Base-by-base conservation (phyloP, 148 eudicot genomes). In the Rhododendron kiyosumense region DNA sequence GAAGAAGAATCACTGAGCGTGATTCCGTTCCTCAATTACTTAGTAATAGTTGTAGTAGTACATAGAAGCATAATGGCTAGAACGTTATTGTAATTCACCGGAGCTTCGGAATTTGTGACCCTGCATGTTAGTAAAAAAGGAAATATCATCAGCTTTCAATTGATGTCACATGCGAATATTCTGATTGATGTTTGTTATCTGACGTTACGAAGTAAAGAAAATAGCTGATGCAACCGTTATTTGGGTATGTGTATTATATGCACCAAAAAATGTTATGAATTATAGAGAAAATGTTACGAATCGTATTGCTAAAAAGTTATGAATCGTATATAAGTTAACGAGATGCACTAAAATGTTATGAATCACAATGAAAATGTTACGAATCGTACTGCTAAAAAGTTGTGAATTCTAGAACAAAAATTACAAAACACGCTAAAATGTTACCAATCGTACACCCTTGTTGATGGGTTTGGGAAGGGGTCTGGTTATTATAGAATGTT, bases 41-140 rank as follows among this genome's bases (percentile, higher is more conserved):
- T 82, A 54, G 36, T 30, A 17, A 14, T 24, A 74, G 22, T 18
- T 15, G 22, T 54, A 54, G 22, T 17, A 54, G 61, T 83, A 5
- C 5, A 3, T 13, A 45, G 54, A 79, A 71, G 46, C 69, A 84
- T 89, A 78, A 9, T 8, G n/a, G 81, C 63, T 81, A 28, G 77
- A 20, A 52, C 45, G 13, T 46, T 32, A n/a, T 59, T 14, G 43
- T 18, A 38, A 63, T 81, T 85, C 88, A 85, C 38, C 46, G 83
- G 41, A 85, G 89, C 91, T 87, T 86, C 78, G 79, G 90, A 86
- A 87, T 87, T 89, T 78, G 65, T 92, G 90, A 91, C 74, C 92
- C 95, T 93, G 93, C 95, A 88, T 69, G 71, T 45, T 28, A 49
- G 80, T 49, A 43, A 77, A 79, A 69, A 82, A 82, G 77, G 36